Base-by-base conservation (phyloP, 805 yeast genomes). In the Naumovozyma castellii region DNA sequence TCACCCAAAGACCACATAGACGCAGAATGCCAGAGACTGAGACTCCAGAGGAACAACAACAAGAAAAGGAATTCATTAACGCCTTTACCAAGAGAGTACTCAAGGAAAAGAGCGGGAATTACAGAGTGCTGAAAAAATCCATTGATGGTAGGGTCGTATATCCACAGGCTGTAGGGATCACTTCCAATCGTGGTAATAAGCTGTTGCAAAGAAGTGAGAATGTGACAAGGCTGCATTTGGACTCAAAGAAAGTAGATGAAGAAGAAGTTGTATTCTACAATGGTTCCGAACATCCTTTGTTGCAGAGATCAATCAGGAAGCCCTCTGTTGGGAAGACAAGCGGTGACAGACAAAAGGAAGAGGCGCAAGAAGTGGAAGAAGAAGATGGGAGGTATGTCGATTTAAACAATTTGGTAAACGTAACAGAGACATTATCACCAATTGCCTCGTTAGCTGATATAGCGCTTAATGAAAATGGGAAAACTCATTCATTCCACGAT, bases 391-490 rank as follows among this genome's bases (percentile, higher is more conserved):
- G 13, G 13, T 9, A 8, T 13, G 32, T 29, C 13, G 69, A 69
- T 41, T 65, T 77, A 13, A 69, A 78, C 48, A 57, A 60, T 5
- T 66, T 71, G 3, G 67, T 79, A 1, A 71, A 77, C 49, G 56
- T 80, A 2, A 73, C 71, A 20, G 66, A 78, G 34, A 67, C 87
- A 15, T 64, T 92, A 43, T 75, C 80, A 4, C 96, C 97, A 0
- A 75, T 92, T 12, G 68, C 76, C 6, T 83, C 84, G 42, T 92
- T 96, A 0, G 69, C 84, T 2, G 96, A 92, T 49, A 62, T 90
- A 2, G 74, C 82, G 1, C 68, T 70, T 2, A 88, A 85, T 52
- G 80, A 80, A 12, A 75, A 85, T 1, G 67, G 86, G 14, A 71
- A 76, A 37, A 73, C 70, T 45, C 5, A 9, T 13, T 80, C 92